Conservation (phyloP, 495 filamentous ascomycete genomes). For the Trichoderma parareesei region DNA sequence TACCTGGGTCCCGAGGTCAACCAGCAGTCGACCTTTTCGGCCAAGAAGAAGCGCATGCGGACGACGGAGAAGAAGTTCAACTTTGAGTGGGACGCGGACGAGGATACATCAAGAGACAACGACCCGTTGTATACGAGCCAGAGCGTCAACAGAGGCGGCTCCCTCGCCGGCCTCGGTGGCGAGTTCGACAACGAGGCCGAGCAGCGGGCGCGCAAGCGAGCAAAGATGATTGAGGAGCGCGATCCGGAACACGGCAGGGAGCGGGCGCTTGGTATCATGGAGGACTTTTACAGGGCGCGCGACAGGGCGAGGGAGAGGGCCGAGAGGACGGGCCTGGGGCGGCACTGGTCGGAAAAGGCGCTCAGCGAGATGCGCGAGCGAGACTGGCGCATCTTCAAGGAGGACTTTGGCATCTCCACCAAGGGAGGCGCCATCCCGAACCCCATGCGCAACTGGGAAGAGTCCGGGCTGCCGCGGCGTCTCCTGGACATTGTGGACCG, state of each 20-base stretch:
- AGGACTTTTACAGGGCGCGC: constrained; percentile 51
- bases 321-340: constrained; percentile 65
- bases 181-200: constrained; percentile 74
- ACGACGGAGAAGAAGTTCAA: constrained; percentile 98
- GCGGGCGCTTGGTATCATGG: constrained; percentile 72
- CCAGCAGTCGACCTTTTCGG: constrained; percentile 73
- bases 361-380: constrained; percentile 94
- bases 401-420: constrained; percentile 95
- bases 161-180: constrained; percentile 72
- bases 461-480: constrained; percentile 71
- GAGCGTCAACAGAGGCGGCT: constrained; percentile 52
- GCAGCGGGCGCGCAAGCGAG: constrained; percentile 62
- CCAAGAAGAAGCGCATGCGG: constrained; percentile 90
- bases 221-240: constrained; percentile 65
- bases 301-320: constrained; percentile 48
- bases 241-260: constrained; percentile 71
- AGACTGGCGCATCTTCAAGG: constrained; percentile 99
- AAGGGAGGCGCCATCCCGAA: constrained; percentile 86
- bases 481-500: constrained; percentile 74
- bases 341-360: constrained; percentile 97
- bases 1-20: constrained; percentile 93
- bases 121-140: constrained; percentile 79
- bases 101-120: constrained; percentile 86
- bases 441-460: constrained; percentile 92
- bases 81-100: constrained; percentile 95